These are phyloP conservation scores for Kluyveromyces siamensis DNA, from an alignment of 805 yeast genomes.

Conservation along the genomic window DNA sequence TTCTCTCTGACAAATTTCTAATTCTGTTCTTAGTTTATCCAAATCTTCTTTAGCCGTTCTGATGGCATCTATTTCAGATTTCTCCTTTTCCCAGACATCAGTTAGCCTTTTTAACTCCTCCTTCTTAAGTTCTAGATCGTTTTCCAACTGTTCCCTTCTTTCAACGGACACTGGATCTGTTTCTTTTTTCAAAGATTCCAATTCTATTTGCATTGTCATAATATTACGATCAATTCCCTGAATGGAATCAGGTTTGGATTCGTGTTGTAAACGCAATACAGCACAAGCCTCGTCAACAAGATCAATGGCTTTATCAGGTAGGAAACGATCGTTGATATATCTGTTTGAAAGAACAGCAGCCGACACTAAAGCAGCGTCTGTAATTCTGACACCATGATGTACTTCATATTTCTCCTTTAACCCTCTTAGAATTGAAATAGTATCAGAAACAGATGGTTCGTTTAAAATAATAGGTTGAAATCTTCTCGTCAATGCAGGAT, in stretches of 20 bases:
- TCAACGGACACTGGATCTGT: conserved; percentile 78
- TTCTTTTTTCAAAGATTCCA: conserved; percentile 89
- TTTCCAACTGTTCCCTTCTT: conserved; percentile 64
- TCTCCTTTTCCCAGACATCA: conserved; percentile 80
- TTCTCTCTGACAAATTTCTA: conserved; percentile 73
- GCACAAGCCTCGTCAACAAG: conserved; percentile 97
- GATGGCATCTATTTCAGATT: conserved; percentile 61
- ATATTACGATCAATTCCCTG: conserved; percentile 80
- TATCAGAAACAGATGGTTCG: conserved; percentile 86
- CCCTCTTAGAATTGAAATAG: conserved; percentile 87
- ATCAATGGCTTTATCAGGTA: conserved; percentile 96
- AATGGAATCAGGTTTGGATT: conserved; percentile 91
- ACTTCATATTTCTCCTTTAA: conserved; percentile 91
- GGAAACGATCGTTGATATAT: conserved; percentile 80
- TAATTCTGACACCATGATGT: conserved; percentile 93
- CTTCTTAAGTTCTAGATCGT: conserved; percentile 51
- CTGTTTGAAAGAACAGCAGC: conserved; percentile 88
- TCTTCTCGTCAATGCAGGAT: conserved; percentile 90
- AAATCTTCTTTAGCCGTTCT: conserved; percentile 74
- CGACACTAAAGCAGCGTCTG: conserved; percentile 87
- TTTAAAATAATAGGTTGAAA: conserved; percentile 80
- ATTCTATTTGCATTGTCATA: conserved; percentile 90
- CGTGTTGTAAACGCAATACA: conserved; percentile 87
- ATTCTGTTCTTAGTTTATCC: conserved; percentile 74
- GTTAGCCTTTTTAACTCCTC: conserved; percentile 66